These are phyloP conservation scores for Leccinellum luteum DNA, from an alignment of 768 basidiomycete genomes.

Conservation along the genomic window DNA sequence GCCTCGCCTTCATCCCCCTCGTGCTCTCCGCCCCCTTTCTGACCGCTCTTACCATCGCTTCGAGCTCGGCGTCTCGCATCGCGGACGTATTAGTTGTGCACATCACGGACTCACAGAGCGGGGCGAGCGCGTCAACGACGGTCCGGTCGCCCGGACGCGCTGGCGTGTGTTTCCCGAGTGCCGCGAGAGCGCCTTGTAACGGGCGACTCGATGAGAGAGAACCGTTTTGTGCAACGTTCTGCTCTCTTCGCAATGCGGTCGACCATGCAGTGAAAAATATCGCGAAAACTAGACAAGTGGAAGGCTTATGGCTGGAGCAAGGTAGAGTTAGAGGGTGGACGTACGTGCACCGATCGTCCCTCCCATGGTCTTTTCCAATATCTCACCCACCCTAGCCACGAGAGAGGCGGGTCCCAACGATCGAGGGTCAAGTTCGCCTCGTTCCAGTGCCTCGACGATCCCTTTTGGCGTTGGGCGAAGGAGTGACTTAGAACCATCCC, in stretches of 20 bases:
- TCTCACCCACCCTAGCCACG: constrained; percentile 35
- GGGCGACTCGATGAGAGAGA: constrained; percentile 3
- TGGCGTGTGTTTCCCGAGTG: constrained; percentile 43
- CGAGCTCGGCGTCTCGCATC: not conserved
- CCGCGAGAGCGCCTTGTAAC: constrained; percentile 26
- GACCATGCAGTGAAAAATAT: constrained; percentile 44
- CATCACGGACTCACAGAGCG: constrained; percentile 38
- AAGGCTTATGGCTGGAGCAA: not conserved
- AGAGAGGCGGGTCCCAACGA: constrained; percentile 20
- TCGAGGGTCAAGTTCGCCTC: constrained; percentile 21
- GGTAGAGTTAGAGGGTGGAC: constrained; percentile 24
- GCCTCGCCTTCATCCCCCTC: constrained; percentile 42
- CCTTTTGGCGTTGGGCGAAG: constrained; percentile 7
- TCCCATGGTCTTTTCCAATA: constrained; percentile 50
- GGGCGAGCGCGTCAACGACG: constrained; percentile 50
- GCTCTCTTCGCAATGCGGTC: constrained; percentile 6
- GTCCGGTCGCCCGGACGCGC: constrained; percentile 57
- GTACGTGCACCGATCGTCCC: constrained; percentile 52
- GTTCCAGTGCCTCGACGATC: constrained; percentile 33
- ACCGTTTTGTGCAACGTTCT: not conserved
- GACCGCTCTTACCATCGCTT: constrained; percentile 32
- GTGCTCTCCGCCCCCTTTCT: constrained; percentile 47
- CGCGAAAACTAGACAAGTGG: constrained; percentile 35
- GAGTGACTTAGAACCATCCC: no score
- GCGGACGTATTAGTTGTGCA: not conserved